A percentile compares a stretch with the other conserved stretches of the same genome.
phyloP scores from a whole-genome alignment of 2,329 filamentous ascomycete genomes.

The Colletotrichum gigasporum region DNA sequence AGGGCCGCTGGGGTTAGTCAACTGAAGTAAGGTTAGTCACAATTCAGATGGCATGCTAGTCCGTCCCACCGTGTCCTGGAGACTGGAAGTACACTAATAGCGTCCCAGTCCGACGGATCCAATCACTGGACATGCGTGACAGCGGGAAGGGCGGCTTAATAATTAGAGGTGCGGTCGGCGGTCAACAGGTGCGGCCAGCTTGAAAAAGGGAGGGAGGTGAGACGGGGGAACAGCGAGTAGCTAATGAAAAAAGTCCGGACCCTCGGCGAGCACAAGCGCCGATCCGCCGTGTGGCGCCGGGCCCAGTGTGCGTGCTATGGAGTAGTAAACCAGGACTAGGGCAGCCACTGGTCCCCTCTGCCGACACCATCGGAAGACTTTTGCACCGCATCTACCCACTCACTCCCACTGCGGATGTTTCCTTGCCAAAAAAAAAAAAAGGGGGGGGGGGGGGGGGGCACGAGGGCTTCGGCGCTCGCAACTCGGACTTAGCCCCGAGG shows the following conservation, averaged over 20 bases:
- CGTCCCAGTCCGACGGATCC: not conserved
- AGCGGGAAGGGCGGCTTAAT: not conserved
- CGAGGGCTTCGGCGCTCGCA: constrained; percentile 6
- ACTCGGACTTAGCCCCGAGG: not conserved
- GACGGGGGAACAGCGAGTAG: not conserved
- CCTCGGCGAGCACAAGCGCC: constrained; percentile 20
- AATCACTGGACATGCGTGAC: not conserved
- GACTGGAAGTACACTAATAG: no score
- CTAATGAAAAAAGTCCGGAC: not conserved
- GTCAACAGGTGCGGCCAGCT: not conserved
- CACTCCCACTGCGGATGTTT: not conserved
- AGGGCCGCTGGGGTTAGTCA: no score
- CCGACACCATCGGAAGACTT: not conserved
- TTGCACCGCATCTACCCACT: constrained; percentile 1
- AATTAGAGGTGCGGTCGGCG: not conserved
- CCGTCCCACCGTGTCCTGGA: no score
- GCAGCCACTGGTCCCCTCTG: not conserved
- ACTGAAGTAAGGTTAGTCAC: no score
- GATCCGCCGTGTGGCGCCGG: constrained; percentile 3
- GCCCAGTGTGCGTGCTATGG: no score
- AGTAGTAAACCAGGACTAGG: not conserved
- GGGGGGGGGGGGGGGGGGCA: no score
- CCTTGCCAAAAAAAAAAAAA: constrained; percentile 9
- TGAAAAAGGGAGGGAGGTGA: not conserved
- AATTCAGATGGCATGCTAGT: not conserved